Percentiles rank a stretch among this genome's conserved stretches.
phyloP scores from a whole-genome alignment of 2,329 filamentous ascomycete genomes.

The Trematosphaeria pertusa region DNA sequence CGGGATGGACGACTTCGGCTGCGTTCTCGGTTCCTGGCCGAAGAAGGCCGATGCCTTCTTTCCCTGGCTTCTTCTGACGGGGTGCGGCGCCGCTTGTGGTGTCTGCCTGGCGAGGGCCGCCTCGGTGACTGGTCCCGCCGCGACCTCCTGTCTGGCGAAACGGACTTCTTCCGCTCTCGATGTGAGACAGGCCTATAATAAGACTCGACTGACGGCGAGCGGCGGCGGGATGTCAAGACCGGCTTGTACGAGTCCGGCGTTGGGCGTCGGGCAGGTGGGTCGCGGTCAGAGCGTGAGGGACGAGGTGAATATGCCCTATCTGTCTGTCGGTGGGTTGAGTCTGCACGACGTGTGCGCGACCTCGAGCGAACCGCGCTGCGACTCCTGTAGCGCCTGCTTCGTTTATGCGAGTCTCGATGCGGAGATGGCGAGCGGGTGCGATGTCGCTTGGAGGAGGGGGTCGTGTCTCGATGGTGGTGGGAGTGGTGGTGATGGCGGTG shows the following conservation, averaged over 20 bases:
- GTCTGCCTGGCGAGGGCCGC: slow-evolving; percentile 38
- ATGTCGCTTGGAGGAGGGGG: slow-evolving; percentile 48
- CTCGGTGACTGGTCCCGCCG: slow-evolving; percentile 37
- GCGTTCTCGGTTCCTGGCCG: slow-evolving; percentile 26
- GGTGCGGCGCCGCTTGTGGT: slow-evolving; percentile 30
- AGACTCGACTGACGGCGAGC: slow-evolving; percentile 51
- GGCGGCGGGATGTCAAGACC: slow-evolving; percentile 40
- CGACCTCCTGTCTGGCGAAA: slow-evolving; percentile 37
- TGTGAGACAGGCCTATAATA: slow-evolving; percentile 42
- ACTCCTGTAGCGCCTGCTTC: slow-evolving; percentile 43
- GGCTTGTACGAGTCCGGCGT: slow-evolving; percentile 48
- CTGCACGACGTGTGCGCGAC: slow-evolving; percentile 41
- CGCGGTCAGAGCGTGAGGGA: slow-evolving; percentile 35
- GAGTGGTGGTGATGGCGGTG: slow-evolving; percentile 43
- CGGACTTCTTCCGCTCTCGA: slow-evolving; percentile 40
- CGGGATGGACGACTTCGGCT: slow-evolving; percentile 36
- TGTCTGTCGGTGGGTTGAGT: slow-evolving; percentile 34
- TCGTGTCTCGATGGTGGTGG: slow-evolving; percentile 42
- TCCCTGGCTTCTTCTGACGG: slow-evolving; percentile 32
- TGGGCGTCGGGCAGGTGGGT: slow-evolving; percentile 39
- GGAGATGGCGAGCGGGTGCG: slow-evolving; percentile 47
- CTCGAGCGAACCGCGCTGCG: slow-evolving; percentile 44
- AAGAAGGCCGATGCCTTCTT: slow-evolving; percentile 22
- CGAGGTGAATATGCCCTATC: slow-evolving; percentile 44
- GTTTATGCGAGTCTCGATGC: slow-evolving; percentile 38